Percentiles rank a stretch among this genome's conserved stretches.
These are phyloP conservation scores for Leersia perrieri DNA, from an alignment of 176 grass and related monocot genomes.

Conservation along the genomic window DNA sequence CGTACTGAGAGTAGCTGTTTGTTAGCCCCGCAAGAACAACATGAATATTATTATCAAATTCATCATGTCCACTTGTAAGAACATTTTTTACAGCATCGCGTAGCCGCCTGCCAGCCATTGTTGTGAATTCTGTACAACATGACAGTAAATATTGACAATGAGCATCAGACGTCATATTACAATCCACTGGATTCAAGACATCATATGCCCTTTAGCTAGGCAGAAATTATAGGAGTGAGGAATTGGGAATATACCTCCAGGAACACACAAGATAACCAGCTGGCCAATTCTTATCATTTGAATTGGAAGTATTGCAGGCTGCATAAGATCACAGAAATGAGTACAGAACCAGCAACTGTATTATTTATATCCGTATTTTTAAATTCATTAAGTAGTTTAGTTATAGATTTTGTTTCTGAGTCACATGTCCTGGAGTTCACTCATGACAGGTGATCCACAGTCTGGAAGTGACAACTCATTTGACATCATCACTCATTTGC, in stretches of 20 bases:
- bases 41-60: constrained; percentile 71
- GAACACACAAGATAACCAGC: constrained; percentile 85
- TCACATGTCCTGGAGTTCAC: constrained; percentile 4
- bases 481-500: not conserved
- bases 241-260: constrained; percentile 74
- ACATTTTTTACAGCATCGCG: constrained; percentile 75
- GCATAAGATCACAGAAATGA: constrained; percentile 35
- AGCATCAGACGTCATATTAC: constrained; percentile 4
- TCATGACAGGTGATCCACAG: not conserved
- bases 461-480: not conserved
- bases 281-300: constrained; percentile 91
- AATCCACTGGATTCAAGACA: constrained; percentile 23
- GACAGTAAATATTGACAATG: constrained; percentile 12
- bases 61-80: constrained; percentile 49
- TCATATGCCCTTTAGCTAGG: constrained; percentile 6
- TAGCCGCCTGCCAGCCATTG: constrained; percentile 89
- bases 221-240: constrained; percentile 4
- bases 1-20: constrained; percentile 92
- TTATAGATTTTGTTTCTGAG: constrained; percentile 2
- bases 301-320: constrained; percentile 95
- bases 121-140: constrained; percentile 80
- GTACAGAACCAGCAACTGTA: not conserved
- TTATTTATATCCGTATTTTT: not conserved
- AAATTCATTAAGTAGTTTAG: constrained; percentile 24
- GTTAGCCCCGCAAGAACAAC: constrained; percentile 88